A percentile compares a stretch with the other conserved stretches of the same genome.
These are phyloP conservation scores for Aphanomyces stellatus DNA, from an alignment of 352 stramenopile species.

Conservation along the genomic window DNA sequence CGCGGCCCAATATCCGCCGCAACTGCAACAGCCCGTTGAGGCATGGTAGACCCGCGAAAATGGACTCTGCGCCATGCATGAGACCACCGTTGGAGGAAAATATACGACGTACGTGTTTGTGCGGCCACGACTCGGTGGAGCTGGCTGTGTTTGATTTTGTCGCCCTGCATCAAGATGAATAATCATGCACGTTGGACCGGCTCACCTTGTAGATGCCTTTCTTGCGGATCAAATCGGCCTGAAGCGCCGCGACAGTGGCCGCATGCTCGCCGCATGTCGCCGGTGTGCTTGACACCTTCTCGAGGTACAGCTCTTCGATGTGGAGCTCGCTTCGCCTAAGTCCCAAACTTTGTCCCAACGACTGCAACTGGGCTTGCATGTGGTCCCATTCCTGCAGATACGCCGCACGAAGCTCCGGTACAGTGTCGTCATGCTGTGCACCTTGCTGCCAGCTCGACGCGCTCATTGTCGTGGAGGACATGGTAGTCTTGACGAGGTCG, in stretches of 20 bases:
- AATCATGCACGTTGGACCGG: not conserved
- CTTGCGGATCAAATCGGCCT: not conserved
- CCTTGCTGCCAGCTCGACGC: too few species aligned
- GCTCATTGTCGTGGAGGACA: too few species aligned
- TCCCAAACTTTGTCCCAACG: not conserved
- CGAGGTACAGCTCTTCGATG: conserved; percentile 12
- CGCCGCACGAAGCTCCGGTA: not conserved
- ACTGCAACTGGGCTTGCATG: not conserved
- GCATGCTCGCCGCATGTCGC: not conserved
- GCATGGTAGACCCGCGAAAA: conserved; percentile 1
- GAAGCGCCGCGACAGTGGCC: not conserved
- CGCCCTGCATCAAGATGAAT: not conserved
- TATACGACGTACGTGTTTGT: not conserved
- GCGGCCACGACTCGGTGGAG: not conserved
- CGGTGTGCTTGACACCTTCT: not conserved
- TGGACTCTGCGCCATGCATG: not conserved
- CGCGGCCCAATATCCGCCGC: not conserved
- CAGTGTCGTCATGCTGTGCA: not conserved
- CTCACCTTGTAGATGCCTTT: not conserved
- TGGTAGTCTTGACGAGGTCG: too few species aligned
- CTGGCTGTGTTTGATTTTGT: not conserved
- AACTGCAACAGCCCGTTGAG: not conserved
- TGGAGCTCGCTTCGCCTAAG: not conserved
- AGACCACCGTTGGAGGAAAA: not conserved
- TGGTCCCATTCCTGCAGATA: not conserved